Base-by-base conservation (phyloP, 371 early-diverging fungal species). In the Mucor plumbeus region DNA sequence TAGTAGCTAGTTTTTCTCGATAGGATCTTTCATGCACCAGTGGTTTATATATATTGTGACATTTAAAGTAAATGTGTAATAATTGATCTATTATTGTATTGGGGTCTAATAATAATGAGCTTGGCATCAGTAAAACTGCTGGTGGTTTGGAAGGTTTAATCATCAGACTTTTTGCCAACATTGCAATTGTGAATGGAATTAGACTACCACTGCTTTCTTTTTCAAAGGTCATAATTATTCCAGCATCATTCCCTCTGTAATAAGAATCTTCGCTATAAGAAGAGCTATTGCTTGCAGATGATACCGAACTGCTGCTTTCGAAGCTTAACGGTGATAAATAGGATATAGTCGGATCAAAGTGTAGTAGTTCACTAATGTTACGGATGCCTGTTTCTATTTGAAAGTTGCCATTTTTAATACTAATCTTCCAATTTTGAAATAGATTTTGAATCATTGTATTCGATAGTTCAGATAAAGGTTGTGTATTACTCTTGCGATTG, bases 361-460 rank as follows among this genome's bases (percentile, higher is more conserved):
- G 41, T 13, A 72, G 6, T 7, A 72, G 36, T 38, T 72, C 68
- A 6, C 58, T 64, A 2, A 72, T 21, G 17, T 38, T 64, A 26
- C 55, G 26, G 15, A 72, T 72, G 7, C 68, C 72, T 31, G 72
- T 72, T 15, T 72, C 68, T 10, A 72, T 72, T 19, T 26, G 60
- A 43, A 72, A 67, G 0, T 15, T 61, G 1, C 72, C 72, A 17
- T 72, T 41, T 9, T 55, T n/a, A 2, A 72, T 61, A 11, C 43
- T 47, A 15, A 63, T 13, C 31, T 21, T 63, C 71, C 71, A 71
- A 2, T 55, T 26, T 5, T 64, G 40, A 7, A 47, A 40, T 31
- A 56, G 19, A 17, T 43, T 50, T 36, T 65, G 50, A 7, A 54
- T 26, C 47, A 40, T 43, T 1, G 59, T 26, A 19, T 50, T 50